Conservation (phyloP, 495 filamentous ascomycete genomes). For the Penicillium manginii region DNA sequence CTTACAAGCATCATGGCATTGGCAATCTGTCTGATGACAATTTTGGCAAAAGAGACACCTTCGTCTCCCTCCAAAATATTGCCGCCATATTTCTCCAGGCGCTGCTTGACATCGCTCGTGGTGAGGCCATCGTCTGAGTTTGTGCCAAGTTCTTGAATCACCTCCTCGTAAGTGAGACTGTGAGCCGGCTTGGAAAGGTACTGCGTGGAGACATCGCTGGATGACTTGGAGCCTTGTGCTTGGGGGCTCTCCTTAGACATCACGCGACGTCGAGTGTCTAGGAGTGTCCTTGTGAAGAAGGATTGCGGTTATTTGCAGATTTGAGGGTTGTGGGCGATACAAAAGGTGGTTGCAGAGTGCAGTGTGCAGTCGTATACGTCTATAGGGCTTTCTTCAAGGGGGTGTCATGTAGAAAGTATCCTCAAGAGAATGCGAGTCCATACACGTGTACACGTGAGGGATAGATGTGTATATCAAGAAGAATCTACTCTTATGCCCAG, state of each 20-base stretch:
- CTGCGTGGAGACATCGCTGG: conserved; percentile 12
- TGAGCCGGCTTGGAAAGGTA: conserved; percentile 66
- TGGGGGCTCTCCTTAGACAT: conserved; percentile 49
- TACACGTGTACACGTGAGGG: conserved; percentile 30
- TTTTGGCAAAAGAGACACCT: conserved; percentile 60
- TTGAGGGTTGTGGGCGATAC: neutral
- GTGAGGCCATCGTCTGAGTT: conserved; percentile 66
- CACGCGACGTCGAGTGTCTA: conserved; percentile 13
- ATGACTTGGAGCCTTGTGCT: conserved; percentile 44
- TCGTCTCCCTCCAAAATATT: conserved; percentile 65
- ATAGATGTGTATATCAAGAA: conserved; percentile 11
- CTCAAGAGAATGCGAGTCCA: conserved; percentile 42
- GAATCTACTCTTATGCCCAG: conserved; percentile 9
- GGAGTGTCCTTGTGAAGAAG: conserved; percentile 6
- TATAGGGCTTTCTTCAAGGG: conserved; percentile 34
- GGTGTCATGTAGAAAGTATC: conserved; percentile 44
- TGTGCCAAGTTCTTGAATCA: conserved; percentile 60
- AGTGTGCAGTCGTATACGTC: conserved; percentile 19
- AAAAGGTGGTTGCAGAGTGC: neutral
- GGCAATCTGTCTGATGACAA: conserved; percentile 63
- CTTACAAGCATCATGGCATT: conserved; percentile 69
- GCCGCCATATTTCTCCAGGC: conserved; percentile 59
- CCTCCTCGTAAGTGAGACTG: conserved; percentile 55
- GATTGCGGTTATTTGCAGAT: neutral
- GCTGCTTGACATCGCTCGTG: conserved; percentile 54